A percentile compares a stretch with the other conserved stretches of the same genome.
These are phyloP conservation scores for Recurvomyces mirabilis DNA, from an alignment of 495 filamentous ascomycete species.

Conservation along the genomic window DNA sequence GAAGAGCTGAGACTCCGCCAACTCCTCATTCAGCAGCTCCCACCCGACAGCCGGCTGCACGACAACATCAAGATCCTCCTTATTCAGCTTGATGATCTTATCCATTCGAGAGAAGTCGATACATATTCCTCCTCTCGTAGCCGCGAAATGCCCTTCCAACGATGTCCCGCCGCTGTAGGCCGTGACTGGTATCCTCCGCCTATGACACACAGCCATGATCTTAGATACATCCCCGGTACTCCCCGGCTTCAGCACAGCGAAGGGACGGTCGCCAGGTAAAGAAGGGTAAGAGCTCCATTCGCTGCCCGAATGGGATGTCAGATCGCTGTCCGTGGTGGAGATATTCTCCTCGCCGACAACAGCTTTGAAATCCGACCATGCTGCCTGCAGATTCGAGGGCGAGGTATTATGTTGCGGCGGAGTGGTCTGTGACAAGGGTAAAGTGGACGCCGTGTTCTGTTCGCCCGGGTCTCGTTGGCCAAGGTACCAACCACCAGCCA, in stretches of 20 bases:
- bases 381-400: constrained; percentile 71
- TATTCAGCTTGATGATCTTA: constrained; percentile 56
- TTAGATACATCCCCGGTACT: constrained; percentile 38
- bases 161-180: constrained; percentile 66
- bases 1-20: constrained; percentile 58
- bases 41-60: constrained; percentile 75
- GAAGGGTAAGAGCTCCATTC: constrained; percentile 77
- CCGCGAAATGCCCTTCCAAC: constrained; percentile 69
- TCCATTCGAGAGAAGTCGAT: constrained; percentile 70
- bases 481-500: constrained; percentile 55
- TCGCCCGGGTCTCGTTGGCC: constrained; percentile 47
- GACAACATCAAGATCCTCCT: constrained; percentile 67
- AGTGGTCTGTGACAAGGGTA: constrained; percentile 47
- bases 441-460: constrained; percentile 60
- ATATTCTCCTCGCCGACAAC: constrained; percentile 81
- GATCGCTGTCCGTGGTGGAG: constrained; percentile 56
- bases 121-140: constrained; percentile 64
- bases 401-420: constrained; percentile 60
- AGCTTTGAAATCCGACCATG: constrained; percentile 81
- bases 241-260: constrained; percentile 28
- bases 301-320: constrained; percentile 63
- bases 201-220: constrained; percentile 67
- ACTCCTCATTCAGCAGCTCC: constrained; percentile 64
- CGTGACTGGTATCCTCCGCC: constrained; percentile 59
- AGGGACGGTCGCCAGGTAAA: constrained; percentile 23